Conservation (phyloP, 2,329 filamentous ascomycete species). For the Phyllosticta citriasiana region DNA sequence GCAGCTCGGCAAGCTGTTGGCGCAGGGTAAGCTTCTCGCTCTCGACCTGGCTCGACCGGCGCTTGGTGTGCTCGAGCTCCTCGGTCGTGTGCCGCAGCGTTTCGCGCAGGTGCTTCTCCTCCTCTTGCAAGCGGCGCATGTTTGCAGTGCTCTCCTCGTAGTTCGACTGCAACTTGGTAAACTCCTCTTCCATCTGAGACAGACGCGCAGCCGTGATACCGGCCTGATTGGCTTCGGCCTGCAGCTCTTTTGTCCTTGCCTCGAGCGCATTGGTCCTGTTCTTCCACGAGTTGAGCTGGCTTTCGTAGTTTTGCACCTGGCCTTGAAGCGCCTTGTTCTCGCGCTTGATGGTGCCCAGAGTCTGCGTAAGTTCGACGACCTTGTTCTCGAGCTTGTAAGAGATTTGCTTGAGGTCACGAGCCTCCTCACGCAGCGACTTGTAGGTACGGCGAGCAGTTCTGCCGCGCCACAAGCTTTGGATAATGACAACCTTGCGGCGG, state of each 20-base stretch:
- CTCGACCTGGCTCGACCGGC: slow-evolving; percentile 66
- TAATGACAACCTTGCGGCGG: slow-evolving; percentile 75
- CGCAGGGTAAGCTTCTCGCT: slow-evolving; percentile 76
- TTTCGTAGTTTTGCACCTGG: slow-evolving; percentile 93
- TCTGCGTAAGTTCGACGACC: slow-evolving; percentile 95
- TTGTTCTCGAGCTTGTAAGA: slow-evolving; percentile 99
- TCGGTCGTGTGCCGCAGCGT: slow-evolving; percentile 67
- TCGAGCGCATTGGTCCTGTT: slow-evolving; percentile 84
- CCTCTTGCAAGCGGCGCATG: slow-evolving; percentile 89
- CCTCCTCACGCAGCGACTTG: slow-evolving; percentile 87
- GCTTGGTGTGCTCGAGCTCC: slow-evolving; percentile 71
- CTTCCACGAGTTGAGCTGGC: slow-evolving; percentile 93
- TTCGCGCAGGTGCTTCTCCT: slow-evolving; percentile 78
- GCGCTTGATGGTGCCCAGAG: slow-evolving; percentile 79
- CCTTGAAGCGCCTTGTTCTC: slow-evolving; percentile 84
- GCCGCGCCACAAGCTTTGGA: slow-evolving; percentile 90
- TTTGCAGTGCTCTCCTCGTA: slow-evolving; percentile 86
- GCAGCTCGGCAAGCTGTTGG: slow-evolving; percentile 79
- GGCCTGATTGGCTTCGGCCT: slow-evolving; percentile 93
- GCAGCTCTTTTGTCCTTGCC: slow-evolving; percentile 81
- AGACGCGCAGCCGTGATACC: slow-evolving; percentile 89
- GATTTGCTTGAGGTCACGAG: slow-evolving; percentile 96
- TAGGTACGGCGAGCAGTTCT: slow-evolving; percentile 71
- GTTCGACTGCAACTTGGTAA: slow-evolving; percentile 78
- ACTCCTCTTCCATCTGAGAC: slow-evolving; percentile 87